Conservation (phyloP, 2,329 filamentous ascomycete genomes). For the Cladophialophora carrionii region DNA sequence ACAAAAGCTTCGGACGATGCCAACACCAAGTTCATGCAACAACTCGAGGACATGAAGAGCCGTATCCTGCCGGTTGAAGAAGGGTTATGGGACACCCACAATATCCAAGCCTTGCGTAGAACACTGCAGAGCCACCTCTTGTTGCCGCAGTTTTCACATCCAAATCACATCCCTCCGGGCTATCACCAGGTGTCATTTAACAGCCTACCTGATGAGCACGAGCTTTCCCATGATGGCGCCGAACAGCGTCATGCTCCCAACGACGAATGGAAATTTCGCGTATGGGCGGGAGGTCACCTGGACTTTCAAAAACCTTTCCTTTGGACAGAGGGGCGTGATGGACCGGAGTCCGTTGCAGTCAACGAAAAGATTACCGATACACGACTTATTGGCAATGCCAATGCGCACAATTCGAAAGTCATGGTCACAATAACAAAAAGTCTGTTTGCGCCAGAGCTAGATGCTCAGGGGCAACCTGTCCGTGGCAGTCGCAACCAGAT, state of each 20-base stretch:
- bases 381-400: conserved; percentile 54
- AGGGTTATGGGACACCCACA: conserved; percentile 11
- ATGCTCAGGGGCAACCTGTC: conserved; percentile 36
- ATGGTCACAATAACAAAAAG: conserved; percentile 52
- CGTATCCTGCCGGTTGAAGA: conserved; percentile 12
- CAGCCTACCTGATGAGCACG: conserved; percentile 62
- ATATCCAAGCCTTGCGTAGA: conserved; percentile 15
- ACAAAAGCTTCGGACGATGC: conserved; percentile 2
- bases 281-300: conserved; percentile 86
- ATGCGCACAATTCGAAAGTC: conserved; percentile 56
- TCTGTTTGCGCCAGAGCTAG: conserved; percentile 45
- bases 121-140: conserved; percentile 21
- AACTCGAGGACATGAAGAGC: conserved; percentile 20
- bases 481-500: neutral
- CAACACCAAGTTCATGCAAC: conserved; percentile 7
- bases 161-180: conserved; percentile 57
- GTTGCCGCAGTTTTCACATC: conserved; percentile 24
- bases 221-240: conserved; percentile 78
- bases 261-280: conserved; percentile 69
- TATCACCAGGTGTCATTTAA: conserved; percentile 88
- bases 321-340: conserved; percentile 29
- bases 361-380: conserved; percentile 55
- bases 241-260: conserved; percentile 77
- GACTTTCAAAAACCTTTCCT: conserved; percentile 50
- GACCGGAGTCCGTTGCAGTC: conserved; percentile 47